Base-by-base conservation (phyloP, 371 early-diverging fungal species). In the Rhizopus arrhizus region DNA sequence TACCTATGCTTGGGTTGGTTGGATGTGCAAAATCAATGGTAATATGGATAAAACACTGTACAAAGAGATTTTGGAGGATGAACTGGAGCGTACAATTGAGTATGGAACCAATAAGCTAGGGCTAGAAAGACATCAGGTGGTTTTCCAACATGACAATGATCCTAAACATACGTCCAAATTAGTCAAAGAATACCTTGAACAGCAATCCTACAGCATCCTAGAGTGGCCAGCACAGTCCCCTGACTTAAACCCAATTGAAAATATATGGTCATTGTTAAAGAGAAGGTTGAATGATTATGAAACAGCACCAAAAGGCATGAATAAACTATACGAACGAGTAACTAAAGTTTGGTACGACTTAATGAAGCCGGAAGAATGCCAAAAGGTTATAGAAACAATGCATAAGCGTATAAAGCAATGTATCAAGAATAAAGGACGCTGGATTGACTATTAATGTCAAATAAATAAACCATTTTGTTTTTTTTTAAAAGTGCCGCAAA, bases 171-270 rank as follows among this genome's bases (percentile, higher is more conserved):
- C 56, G 42, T 53, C 68, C 9, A 64, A 65, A 22, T n/a, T 64
- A 22, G 60, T 57, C 5, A 28, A 53, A 13, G 53, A 61, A 16
- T 67, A 43, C 50, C 47, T 70, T 15, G 45, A 40, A 3, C 1
- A 62, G 10, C 29, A 62, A 38, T 29, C 33, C 6, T 57, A 62
- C 45, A 34, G 28, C 31, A 50, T 68, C 4, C 51, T 77, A 12
- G 49, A 62, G 5, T 74, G 69, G 74, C 73, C 73, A 33, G 56
- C 73, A 6, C 68, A 74, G 46, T 74, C 72, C 10, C 68, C 65
- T 5, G 68, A 78, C 40, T 49, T 74, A 3, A 74, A 72, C 35
- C 74, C 68, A 0, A 74, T 78, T 34, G 78, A 74, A 62, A n/a
- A 52, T 33, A 52, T 52, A 35, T 52, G 36, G 62, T 29, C 48